Conservation (phyloP, 805 yeast genomes). For the Saccharomycopsis guyanensis region DNA sequence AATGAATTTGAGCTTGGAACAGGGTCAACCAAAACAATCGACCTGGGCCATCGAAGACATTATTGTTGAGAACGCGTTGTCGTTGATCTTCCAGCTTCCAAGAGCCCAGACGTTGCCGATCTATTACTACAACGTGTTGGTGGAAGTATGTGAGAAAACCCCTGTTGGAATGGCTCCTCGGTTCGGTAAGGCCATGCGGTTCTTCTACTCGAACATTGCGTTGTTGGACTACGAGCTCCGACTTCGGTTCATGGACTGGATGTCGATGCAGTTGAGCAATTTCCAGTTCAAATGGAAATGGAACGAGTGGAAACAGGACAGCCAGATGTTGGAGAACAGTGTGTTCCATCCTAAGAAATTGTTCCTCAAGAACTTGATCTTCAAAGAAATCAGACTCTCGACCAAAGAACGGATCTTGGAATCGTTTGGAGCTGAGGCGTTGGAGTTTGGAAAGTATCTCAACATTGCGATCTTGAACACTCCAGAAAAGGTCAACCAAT, state of each 20-base stretch:
- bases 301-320: constrained; percentile 81
- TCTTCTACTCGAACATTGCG: constrained; percentile 60
- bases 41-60: constrained; percentile 92
- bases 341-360: constrained; percentile 64
- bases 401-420: constrained; percentile 62
- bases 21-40: constrained; percentile 32
- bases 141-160: constrained; percentile 79
- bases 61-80: constrained; percentile 73
- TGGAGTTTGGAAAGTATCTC: constrained; percentile 43
- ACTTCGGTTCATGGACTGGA: constrained; percentile 77
- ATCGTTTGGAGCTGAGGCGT: constrained; percentile 45
- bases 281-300: constrained; percentile 97
- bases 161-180: constrained; percentile 87
- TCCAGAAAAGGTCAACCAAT: constrained; percentile 29
- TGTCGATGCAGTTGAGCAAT: constrained; percentile 85
- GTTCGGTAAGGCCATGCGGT: constrained; percentile 85
- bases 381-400: constrained; percentile 79
- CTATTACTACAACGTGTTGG: constrained; percentile 77
- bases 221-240: constrained; percentile 70
- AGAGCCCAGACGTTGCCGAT: constrained; percentile 55
- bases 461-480: constrained; percentile 34
- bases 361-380: constrained; percentile 70
- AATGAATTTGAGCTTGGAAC: constrained; percentile 34
- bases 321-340: constrained; percentile 36
- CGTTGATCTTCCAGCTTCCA: constrained; percentile 73